A percentile compares a stretch with the other conserved stretches of the same genome.
phyloP scores from a whole-genome alignment of 1,284 basidiomycete genomes.

The Phellinidium pouzarii region DNA sequence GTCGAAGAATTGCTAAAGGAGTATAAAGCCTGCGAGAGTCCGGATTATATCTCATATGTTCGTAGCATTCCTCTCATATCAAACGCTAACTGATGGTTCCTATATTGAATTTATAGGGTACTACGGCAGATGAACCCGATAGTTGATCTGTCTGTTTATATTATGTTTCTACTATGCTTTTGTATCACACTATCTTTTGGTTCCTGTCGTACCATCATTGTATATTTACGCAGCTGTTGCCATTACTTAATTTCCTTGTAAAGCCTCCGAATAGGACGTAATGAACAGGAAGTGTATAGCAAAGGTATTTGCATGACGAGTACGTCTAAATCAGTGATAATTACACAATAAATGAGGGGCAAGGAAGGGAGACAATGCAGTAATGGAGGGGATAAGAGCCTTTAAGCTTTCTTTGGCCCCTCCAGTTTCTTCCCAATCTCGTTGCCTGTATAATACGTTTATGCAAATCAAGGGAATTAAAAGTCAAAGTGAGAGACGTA shows the following conservation, averaged over 20 bases:
- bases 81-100: neutral
- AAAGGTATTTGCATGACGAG: neutral
- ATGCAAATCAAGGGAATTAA: neutral
- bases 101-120: constrained; percentile 1
- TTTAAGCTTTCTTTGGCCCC: constrained; percentile 60
- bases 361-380: constrained; percentile 16
- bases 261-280: neutral
- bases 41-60: constrained; percentile 84
- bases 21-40: constrained; percentile 88
- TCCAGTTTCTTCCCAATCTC: constrained; percentile 82
- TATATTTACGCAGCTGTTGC: constrained; percentile 7
- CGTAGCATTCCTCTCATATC: constrained; percentile 23
- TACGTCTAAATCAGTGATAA: neutral
- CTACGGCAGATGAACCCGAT: neutral
- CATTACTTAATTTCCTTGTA: neutral
- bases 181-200: neutral
- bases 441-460: constrained; percentile 36
- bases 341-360: constrained; percentile 5
- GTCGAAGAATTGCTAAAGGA: constrained; percentile 84
- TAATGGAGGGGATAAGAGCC: constrained; percentile 24
- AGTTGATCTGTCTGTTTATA: neutral
- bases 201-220: constrained; percentile 3
- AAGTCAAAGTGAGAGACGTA: constrained; percentile 29
- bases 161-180: neutral
- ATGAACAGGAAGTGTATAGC: neutral